Evolutionary conservation across 331 rosid species (phyloP), one percentile per base, ranked within the genome.

Genomic region (Arachis monticola): DNA sequence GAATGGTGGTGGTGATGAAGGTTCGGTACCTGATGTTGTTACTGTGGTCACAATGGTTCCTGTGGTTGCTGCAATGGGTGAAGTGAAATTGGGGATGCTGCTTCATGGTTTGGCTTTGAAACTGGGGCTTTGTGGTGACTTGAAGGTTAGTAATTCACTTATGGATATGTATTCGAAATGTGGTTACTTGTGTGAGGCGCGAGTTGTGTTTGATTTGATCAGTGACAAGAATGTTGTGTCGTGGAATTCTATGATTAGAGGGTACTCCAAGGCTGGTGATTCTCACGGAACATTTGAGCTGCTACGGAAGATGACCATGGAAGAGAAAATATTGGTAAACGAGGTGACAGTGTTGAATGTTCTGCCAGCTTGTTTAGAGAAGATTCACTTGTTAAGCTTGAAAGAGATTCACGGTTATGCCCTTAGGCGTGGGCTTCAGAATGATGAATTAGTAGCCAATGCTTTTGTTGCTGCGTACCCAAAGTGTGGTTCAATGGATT

Each of bases 221-320:
- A 77, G 68, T 55, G 81, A 70, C 64, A 91, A 77, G 77, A 93
- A 80, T 84, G 86, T 87, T 79, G 92, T 93, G 64, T 84, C 97
- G 4, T 91, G 98, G 98, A 93, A 91, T 85, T 80, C 97, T 73
- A 79, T 93, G 83, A 85, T 91, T 2, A 83, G 91, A n/a, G 91
- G 91, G 64, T 82, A 71, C 82, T 81, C 97, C 53, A 91, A 88
- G 77, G 86, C 78, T 78, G 91, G 94, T 13, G 81, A 85, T 82
- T 84, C 60, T 22, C 3, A 30, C 12, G 68, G 83, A 69, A 78
- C 88, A 0, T 91, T 91, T 75, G 82, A 61, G 76, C 87, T 89
- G 66, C 76, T 93, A 56, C 77, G 82, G 12, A 85, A 80, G 80
- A 93, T 91, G 93, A 86, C 70, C 77, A 72, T 58, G 78, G 88